Conservation (phyloP, 2,329 filamentous ascomycete species). For the Cladorrhinum sp. region DNA sequence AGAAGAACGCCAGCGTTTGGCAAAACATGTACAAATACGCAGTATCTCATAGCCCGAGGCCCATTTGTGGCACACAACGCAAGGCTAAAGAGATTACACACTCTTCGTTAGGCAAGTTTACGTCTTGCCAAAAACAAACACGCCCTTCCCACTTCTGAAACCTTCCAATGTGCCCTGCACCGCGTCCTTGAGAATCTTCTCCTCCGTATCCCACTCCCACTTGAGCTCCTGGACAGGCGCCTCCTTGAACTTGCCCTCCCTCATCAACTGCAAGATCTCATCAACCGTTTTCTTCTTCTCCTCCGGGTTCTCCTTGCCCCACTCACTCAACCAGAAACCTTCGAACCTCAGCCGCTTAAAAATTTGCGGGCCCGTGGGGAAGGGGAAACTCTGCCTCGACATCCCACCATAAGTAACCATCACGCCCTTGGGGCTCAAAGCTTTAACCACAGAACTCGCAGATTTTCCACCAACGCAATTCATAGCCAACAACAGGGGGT, state of each 20-base stretch:
- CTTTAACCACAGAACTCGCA: slow-evolving; percentile 74
- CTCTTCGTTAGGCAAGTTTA: slow-evolving; percentile 31
- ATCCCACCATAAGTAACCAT: slow-evolving; percentile 96
- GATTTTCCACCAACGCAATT: slow-evolving; percentile 94
- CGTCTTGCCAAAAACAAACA: slow-evolving; percentile 75
- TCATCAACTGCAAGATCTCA: slow-evolving; percentile 74
- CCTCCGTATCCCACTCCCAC: slow-evolving; percentile 81
- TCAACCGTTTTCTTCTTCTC: slow-evolving; percentile 79
- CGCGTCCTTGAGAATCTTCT: slow-evolving; percentile 64
- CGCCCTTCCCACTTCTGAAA: slow-evolving; percentile 81
- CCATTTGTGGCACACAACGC: no score
- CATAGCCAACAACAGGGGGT: slow-evolving; percentile 72
- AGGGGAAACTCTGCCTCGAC: slow-evolving; percentile 77
- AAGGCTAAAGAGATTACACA: no score
- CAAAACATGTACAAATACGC: no score
- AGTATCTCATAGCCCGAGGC: no score
- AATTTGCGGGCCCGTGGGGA: slow-evolving; percentile 83
- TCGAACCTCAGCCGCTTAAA: slow-evolving; percentile 88
- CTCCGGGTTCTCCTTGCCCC: slow-evolving; percentile 72
- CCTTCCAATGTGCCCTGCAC: slow-evolving; percentile 82
- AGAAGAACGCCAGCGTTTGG: neutral
- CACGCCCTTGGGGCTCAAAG: slow-evolving; percentile 64
- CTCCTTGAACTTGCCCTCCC: slow-evolving; percentile 75
- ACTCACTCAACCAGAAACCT: slow-evolving; percentile 92
- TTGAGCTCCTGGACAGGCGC: slow-evolving; percentile 76